Evolutionary conservation across 2,329 filamentous ascomycete species (phyloP).

Genomic region (Fusarium acutatum): DNA sequence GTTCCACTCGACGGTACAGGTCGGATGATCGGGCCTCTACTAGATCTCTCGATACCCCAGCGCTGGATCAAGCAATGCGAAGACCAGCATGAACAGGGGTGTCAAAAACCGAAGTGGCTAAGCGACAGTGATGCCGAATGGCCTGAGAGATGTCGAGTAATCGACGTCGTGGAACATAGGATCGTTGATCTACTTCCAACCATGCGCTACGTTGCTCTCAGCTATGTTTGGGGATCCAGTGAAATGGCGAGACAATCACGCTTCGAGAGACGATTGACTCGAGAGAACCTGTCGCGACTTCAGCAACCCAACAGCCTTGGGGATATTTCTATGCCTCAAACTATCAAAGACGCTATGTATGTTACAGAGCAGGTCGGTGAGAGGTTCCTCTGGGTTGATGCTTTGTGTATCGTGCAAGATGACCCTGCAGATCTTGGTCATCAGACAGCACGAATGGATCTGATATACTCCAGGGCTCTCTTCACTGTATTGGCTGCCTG

Average conservation of each 20-base stretch:
- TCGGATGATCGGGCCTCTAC: neutral
- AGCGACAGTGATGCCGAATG: neutral
- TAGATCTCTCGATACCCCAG: neutral
- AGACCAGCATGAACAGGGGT: neutral
- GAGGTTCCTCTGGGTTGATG: slow-evolving; percentile 26
- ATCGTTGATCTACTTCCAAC: neutral
- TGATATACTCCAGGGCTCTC: slow-evolving; percentile 8
- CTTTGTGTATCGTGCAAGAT: slow-evolving; percentile 24
- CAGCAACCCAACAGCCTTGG: neutral
- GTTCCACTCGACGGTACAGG: neutral
- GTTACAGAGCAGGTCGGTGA: neutral
- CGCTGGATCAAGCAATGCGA: slow-evolving; percentile 19
- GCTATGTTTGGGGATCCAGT: slow-evolving; percentile 20
- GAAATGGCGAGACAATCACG: neutral
- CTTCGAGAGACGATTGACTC: neutral
- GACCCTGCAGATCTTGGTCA: neutral
- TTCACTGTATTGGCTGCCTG: neutral
- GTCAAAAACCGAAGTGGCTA: neutral
- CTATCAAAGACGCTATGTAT: slow-evolving; percentile 12
- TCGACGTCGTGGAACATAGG: neutral
- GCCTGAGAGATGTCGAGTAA: neutral
- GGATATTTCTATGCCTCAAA: neutral
- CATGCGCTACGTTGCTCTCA: slow-evolving; percentile 20
- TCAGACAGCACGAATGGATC: slow-evolving; percentile 11
- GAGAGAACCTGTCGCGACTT: neutral